Percentiles rank a stretch among this genome's conserved stretches.
These are phyloP conservation scores for Aquilaria agallochum DNA, from an alignment of 441 rosid genomes.

Conservation along the genomic window DNA sequence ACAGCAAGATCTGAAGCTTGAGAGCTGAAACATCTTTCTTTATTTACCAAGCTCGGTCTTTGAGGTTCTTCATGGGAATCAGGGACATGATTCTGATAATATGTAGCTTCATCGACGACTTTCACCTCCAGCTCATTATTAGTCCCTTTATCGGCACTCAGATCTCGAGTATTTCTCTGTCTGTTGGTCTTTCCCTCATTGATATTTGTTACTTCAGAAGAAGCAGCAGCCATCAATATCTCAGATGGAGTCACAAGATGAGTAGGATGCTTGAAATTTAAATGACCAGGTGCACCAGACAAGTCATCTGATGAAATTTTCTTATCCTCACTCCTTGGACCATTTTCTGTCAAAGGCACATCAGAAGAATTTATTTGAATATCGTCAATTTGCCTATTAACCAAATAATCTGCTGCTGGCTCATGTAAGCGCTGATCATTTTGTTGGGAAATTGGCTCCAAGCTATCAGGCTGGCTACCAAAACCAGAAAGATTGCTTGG, in stretches of 20 bases:
- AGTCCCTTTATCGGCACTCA: conserved; percentile 31
- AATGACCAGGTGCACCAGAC: conserved; percentile 27
- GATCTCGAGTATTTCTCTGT: conserved; percentile 49
- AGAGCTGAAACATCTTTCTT: conserved; percentile 55
- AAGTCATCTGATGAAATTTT: conserved; percentile 42
- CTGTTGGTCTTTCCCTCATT: conserved; percentile 36
- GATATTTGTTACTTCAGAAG: conserved; percentile 50
- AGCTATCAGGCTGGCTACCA: conserved; percentile 29
- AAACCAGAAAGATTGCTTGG: conserved; percentile 44
- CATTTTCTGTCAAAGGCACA: conserved; percentile 36
- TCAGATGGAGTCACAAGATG: conserved; percentile 91
- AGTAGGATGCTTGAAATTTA: conserved; percentile 67
- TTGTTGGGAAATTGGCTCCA: conserved; percentile 33
- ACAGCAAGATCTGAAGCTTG: conserved; percentile 74
- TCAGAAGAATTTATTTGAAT: conserved; percentile 30
- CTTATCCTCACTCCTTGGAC: conserved; percentile 41
- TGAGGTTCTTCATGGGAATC: conserved; percentile 35
- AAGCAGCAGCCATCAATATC: conserved; percentile 50
- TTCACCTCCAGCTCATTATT: conserved; percentile 56
- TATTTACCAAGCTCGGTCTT: conserved; percentile 36
- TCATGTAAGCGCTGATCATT: conserved; percentile 35
- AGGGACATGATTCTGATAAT: conserved; percentile 38
- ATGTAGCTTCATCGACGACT: conserved; percentile 53
- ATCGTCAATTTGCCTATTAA: conserved; percentile 47
- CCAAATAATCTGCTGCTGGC: conserved; percentile 39